A percentile compares a stretch with the other conserved stretches of the same genome.
Conservation (phyloP, 177 flowering plant species). For the Telopea speciosissima region DNA sequence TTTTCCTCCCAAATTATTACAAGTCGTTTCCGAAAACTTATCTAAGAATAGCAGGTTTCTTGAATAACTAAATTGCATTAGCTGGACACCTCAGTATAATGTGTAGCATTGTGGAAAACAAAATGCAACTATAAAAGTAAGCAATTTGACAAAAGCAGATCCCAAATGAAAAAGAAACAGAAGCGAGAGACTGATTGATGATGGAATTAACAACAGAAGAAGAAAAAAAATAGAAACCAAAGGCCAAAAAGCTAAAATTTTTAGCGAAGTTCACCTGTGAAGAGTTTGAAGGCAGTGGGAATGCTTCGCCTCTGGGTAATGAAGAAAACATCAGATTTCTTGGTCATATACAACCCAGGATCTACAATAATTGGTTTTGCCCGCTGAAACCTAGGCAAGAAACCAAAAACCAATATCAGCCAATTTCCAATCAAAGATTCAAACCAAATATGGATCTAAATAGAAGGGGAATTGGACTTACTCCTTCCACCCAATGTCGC, state of each 20-base stretch:
- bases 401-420: background rate
- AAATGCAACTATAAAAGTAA: background rate
- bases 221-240: background rate
- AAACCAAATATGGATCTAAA: background rate
- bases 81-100: background rate
- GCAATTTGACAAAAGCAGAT: background rate
- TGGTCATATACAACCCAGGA: slow-evolving; percentile 21
- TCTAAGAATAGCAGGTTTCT: background rate
- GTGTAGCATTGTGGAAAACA: background rate
- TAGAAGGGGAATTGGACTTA: background rate
- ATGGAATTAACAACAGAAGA: background rate
- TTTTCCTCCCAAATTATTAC: background rate
- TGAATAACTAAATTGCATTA: background rate
- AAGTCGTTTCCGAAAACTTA: background rate
- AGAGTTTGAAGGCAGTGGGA: slow-evolving; percentile 22
- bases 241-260: background rate
- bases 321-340: slow-evolving; percentile 22
- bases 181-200: background rate
- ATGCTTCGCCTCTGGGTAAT: slow-evolving; percentile 16
- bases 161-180: background rate
- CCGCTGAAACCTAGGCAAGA: slow-evolving; percentile 12
- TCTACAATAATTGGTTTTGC: slow-evolving; percentile 25
- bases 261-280: slow-evolving; percentile 15
- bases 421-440: background rate
- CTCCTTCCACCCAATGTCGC: slow-evolving; percentile 26